These are phyloP conservation scores for Cudoniella acicularis DNA, from an alignment of 495 filamentous ascomycete genomes.

Conservation along the genomic window DNA sequence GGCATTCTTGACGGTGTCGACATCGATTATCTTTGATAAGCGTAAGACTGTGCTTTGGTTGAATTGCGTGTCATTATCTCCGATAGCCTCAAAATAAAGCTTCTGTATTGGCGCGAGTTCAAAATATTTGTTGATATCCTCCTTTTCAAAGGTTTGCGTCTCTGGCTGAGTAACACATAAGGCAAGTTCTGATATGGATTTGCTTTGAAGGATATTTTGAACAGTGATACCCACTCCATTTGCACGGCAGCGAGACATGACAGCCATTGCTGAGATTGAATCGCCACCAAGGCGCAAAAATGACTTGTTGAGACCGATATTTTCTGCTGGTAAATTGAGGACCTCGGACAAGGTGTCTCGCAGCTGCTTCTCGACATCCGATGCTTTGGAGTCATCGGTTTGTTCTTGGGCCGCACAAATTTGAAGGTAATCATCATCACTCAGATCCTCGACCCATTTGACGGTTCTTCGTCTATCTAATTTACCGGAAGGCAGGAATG, in stretches of 20 bases:
- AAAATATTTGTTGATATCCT: neutral
- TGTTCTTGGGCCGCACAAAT: no score
- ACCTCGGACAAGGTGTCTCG: neutral
- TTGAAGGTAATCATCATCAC: no score
- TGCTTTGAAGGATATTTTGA: neutral
- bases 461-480: no score
- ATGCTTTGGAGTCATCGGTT: neutral
- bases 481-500: no score
- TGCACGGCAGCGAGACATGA: neutral
- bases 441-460: no score
- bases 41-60: neutral
- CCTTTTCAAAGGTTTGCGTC: neutral
- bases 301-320: neutral
- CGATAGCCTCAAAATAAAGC: neutral
- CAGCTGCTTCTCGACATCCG: neutral
- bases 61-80: neutral
- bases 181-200: neutral
- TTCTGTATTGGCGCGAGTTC: neutral
- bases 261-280: neutral
- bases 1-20: neutral
- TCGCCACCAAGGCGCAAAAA: neutral
- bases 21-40: neutral
- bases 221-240: neutral
- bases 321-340: neutral
- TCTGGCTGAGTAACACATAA: neutral